Conservation (phyloP, 352 stramenopile species). For the Phytopythium vexans region DNA sequence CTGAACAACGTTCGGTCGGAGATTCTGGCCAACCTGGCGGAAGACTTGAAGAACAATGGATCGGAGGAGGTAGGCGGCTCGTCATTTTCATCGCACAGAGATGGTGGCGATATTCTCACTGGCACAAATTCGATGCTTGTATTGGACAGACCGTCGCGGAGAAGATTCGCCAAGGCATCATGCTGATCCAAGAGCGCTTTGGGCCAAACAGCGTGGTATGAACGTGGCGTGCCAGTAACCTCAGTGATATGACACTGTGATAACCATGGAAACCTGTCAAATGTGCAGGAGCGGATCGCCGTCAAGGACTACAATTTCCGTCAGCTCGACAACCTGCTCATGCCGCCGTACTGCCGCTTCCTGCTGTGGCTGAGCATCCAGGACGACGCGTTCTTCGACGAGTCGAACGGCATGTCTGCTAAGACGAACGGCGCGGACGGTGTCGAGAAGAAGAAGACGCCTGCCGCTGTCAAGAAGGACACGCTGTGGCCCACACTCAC, state of each 20-base stretch:
- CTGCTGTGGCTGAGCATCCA: constrained; percentile 88
- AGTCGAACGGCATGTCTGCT: constrained; percentile 40
- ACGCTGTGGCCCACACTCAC: constrained; percentile 81
- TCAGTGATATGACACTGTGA: neutral
- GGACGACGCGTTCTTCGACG: constrained; percentile 81
- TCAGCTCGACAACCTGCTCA: constrained; percentile 79
- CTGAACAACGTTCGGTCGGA: constrained; percentile 75
- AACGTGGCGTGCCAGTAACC: neutral
- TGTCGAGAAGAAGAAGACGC: constrained; percentile 63
- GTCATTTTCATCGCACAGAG: neutral
- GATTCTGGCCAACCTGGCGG: constrained; percentile 60
- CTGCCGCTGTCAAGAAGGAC: constrained; percentile 76
- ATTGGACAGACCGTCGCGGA: constrained; percentile 35
- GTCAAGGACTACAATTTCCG: constrained; percentile 90
- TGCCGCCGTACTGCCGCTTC: constrained; percentile 87
- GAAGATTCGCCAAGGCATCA: constrained; percentile 77
- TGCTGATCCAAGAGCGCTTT: constrained; percentile 79
- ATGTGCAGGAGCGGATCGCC: constrained; percentile 62
- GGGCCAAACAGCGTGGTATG: constrained; percentile 77
- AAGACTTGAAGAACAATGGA: constrained; percentile 64
- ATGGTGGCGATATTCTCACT: neutral
- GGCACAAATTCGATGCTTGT: constrained; percentile 1
- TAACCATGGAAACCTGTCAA: neutral
- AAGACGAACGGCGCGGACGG: constrained; percentile 42
- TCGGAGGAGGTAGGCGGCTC: constrained; percentile 37